phyloP scores from a whole-genome alignment of 805 yeast genomes.

The Ogataea trehalophila region DNA sequence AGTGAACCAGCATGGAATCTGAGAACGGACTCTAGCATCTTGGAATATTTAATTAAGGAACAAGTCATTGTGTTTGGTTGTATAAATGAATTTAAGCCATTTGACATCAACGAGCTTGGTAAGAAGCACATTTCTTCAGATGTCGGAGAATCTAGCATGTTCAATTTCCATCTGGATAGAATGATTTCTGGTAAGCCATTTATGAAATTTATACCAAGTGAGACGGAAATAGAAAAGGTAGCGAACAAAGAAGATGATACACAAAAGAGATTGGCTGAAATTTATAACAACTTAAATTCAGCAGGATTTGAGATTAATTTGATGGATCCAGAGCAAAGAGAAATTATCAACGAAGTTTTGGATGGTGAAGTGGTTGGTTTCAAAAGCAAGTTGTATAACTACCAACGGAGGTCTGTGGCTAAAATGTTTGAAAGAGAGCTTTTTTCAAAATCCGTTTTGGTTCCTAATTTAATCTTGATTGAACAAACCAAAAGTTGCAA shows the following conservation, averaged over 20 bases:
- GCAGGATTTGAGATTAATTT: constrained; percentile 21
- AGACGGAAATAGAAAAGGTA: constrained; percentile 3
- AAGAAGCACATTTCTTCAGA: background rate
- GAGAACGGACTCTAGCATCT: constrained; percentile 2
- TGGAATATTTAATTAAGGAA: constrained; percentile 2
- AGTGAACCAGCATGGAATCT: constrained; percentile 35
- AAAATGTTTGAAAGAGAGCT: constrained; percentile 56
- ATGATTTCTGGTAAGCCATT: constrained; percentile 25
- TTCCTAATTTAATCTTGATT: constrained; percentile 19
- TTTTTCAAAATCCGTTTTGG: constrained; percentile 16
- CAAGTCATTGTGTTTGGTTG: constrained; percentile 9
- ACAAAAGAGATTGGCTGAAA: constrained; percentile 23
- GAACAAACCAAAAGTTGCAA: background rate
- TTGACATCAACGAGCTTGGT: constrained; percentile 2
- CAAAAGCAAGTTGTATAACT: constrained; percentile 46
- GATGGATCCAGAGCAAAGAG: constrained; percentile 19
- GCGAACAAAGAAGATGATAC: constrained; percentile 6
- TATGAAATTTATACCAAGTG: background rate
- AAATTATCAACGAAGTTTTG: constrained; percentile 19
- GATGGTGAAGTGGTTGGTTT: constrained; percentile 40
- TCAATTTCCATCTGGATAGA: constrained; percentile 33
- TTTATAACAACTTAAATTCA: constrained; percentile 34
- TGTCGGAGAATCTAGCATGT: background rate
- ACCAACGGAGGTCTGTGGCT: constrained; percentile 55
- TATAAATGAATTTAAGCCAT: background rate